Evolutionary conservation across 345 rosid genomes (phyloP).

Genomic region (Brassica carinata): DNA sequence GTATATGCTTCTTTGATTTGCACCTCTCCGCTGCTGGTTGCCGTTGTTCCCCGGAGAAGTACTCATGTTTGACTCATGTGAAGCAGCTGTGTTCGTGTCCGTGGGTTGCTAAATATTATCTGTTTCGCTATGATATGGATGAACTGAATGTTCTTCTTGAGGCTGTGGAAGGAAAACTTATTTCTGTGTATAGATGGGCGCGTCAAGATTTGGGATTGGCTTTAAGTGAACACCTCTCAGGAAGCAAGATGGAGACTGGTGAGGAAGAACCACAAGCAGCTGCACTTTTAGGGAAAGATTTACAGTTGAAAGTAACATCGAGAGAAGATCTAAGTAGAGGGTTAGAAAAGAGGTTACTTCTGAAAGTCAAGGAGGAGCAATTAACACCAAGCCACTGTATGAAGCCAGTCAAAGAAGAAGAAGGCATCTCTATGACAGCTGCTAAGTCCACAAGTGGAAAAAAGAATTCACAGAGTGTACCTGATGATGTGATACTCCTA

Average conservation of each 20-base stretch:
- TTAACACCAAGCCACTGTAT: slow-evolving; percentile 25
- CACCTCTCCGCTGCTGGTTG: slow-evolving; percentile 99
- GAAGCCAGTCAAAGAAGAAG: slow-evolving; percentile 40
- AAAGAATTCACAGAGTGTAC: slow-evolving; percentile 41
- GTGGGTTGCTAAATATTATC: slow-evolving; percentile 67
- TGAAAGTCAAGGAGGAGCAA: slow-evolving; percentile 43
- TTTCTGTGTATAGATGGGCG: slow-evolving; percentile 98
- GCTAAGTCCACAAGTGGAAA: slow-evolving; percentile 39
- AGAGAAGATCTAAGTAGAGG: slow-evolving; percentile 36
- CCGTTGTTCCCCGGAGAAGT: slow-evolving; percentile 86
- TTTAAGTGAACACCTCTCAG: slow-evolving; percentile 55
- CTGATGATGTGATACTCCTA: slow-evolving; percentile 65
- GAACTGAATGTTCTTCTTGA: slow-evolving; percentile 89
- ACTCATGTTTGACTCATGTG: slow-evolving; percentile 87
- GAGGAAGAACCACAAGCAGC: slow-evolving; percentile 51
- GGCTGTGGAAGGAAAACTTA: slow-evolving; percentile 95
- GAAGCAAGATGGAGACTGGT: slow-evolving; percentile 45
- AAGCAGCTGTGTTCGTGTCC: slow-evolving; percentile 83
- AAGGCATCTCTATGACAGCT: slow-evolving; percentile 37
- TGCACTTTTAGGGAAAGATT: slow-evolving; percentile 41
- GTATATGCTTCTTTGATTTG: slow-evolving; percentile 85
- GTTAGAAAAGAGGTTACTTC: slow-evolving; percentile 38
- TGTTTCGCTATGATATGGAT: slow-evolving; percentile 79
- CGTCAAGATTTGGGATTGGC: slow-evolving; percentile 91
- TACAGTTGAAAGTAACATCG: slow-evolving; percentile 46